Percentiles rank a stretch among this genome's conserved stretches.
Evolutionary conservation across 2,329 filamentous ascomycete species (phyloP).

Genomic region (Sordariomycetes sp.): DNA sequence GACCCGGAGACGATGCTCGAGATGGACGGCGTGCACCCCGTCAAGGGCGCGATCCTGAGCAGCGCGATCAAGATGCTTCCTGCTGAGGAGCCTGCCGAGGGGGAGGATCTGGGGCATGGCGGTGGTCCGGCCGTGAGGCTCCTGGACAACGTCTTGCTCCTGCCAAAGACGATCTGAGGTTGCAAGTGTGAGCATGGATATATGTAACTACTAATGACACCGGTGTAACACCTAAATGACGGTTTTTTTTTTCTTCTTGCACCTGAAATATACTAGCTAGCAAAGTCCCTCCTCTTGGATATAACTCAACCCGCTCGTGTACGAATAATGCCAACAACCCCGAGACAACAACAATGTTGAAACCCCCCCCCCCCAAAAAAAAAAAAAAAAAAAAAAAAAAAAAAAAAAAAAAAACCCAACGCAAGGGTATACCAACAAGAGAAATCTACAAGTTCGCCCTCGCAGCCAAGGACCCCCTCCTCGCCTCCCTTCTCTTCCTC

Average conservation of each 20-base stretch:
- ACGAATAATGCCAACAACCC: background rate
- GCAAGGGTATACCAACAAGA: background rate
- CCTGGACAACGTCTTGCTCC: conserved; percentile 84
- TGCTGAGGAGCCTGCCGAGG: conserved; percentile 53
- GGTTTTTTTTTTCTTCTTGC: background rate
- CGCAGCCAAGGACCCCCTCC: conserved; percentile 33
- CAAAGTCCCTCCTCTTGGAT: background rate
- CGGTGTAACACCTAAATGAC: background rate
- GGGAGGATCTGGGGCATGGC: conserved; percentile 62
- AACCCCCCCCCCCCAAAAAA: no score
- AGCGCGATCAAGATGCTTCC: conserved; percentile 84
- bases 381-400: no score
- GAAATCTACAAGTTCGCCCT: conserved; percentile 32
- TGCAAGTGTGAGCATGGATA: no score
- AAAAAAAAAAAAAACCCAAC: no score
- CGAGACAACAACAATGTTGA: no score
- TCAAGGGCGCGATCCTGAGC: conserved; percentile 70
- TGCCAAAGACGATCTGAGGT: conserved; percentile 16
- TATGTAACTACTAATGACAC: background rate
- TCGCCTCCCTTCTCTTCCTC: conserved; percentile 29
- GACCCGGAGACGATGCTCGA: conserved; percentile 78
- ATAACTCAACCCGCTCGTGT: background rate
- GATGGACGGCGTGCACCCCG: conserved; percentile 54
- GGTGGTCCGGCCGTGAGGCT: conserved; percentile 67
- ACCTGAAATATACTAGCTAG: background rate